Evolutionary conservation across 257 asterid species (phyloP), one percentile per base, ranked within the genome.

Genomic region (Lantana camara): DNA sequence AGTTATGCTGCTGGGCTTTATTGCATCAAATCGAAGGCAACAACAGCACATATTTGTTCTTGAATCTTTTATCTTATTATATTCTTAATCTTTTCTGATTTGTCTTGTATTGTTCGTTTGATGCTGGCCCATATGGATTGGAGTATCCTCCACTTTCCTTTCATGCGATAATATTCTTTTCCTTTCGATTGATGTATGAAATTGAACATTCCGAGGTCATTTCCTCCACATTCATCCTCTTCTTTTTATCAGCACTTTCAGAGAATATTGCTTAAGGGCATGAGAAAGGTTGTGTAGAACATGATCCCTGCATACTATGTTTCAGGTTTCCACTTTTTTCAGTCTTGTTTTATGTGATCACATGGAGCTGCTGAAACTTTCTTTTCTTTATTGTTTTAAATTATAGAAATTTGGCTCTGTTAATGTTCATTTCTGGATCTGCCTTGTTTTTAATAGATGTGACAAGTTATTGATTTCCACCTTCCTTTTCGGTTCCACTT

Each of bases 301-400:
- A 52, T 68, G 77, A 63, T 65, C 57, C 64, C 57, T 68, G 66
- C 58, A 60, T 67, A n/a, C 56, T 61, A 15, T 41, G 66, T 57
- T 48, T 63, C 52, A 50, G 37, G 60, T 67, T 71, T 70, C 55
- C 35, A 48, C 34, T 58, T 63, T n/a, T 50, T 45, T 2, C 11
- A 21, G 63, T 56, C 53, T 68, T 64, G 66, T 57, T 63, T 67
- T 66, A 57, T 72, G 67, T 73, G 54, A 51, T 74, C 83, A 66
- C 72, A 70, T 60, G 77, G 68, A 42, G 72, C 48, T 54, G 74
- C 44, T 71, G 37, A 20, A 37, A 1, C 41, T 68, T 61, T 35
- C 24, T 4, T 24, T 4, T 38, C 32, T 48, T 17, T 37, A 11
- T 44, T 27, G 57, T 17, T 15, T 46, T 9, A 12, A 21, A 48